Evolutionary conservation across 352 stramenopile genomes (phyloP).

Genomic region (Phytophthora macrochlamydospora): DNA sequence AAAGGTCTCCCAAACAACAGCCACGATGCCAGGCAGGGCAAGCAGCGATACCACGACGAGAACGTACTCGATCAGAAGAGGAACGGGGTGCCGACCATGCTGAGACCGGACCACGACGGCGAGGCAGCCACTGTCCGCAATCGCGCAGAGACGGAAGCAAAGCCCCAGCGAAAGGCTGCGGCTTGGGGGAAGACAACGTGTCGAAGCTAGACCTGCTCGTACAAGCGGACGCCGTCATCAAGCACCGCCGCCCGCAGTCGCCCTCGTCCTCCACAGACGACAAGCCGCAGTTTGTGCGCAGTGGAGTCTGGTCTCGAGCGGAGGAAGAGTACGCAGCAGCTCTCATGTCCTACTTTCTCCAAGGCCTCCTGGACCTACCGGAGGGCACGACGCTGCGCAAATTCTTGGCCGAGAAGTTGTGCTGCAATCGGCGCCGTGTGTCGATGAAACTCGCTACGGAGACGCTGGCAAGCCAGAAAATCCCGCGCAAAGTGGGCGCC

Average conservation of each 20-base stretch:
- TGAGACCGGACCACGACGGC: constrained; percentile 10
- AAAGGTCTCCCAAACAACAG: too few species aligned
- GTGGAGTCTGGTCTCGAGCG: constrained; percentile 61
- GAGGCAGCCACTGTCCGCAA: constrained; percentile 6
- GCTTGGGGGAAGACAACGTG: constrained; percentile 35
- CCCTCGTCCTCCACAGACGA: constrained; percentile 13
- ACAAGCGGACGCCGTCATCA: constrained; percentile 74
- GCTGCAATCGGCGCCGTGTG: constrained; percentile 66
- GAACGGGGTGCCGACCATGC: neutral
- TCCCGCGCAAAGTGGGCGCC: constrained; percentile 70
- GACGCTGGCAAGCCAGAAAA: constrained; percentile 57
- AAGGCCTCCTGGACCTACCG: constrained; percentile 50
- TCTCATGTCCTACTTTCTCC: constrained; percentile 71
- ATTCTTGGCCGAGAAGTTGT: constrained; percentile 69
- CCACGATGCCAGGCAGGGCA: constrained; percentile 3
- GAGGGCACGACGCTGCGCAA: constrained; percentile 72
- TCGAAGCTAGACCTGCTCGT: constrained; percentile 70
- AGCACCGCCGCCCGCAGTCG: constrained; percentile 21
- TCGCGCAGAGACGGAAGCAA: constrained; percentile 10
- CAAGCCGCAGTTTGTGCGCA: constrained; percentile 44
- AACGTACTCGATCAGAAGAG: constrained; percentile 23
- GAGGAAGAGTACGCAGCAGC: constrained; percentile 71
- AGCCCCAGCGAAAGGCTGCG: constrained; percentile 8
- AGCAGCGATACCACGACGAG: constrained; percentile 13
- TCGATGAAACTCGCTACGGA: constrained; percentile 81